Base-by-base conservation (phyloP, 371 early-diverging fungal species). In the Thermomucor indicae-seudaticae region DNA sequence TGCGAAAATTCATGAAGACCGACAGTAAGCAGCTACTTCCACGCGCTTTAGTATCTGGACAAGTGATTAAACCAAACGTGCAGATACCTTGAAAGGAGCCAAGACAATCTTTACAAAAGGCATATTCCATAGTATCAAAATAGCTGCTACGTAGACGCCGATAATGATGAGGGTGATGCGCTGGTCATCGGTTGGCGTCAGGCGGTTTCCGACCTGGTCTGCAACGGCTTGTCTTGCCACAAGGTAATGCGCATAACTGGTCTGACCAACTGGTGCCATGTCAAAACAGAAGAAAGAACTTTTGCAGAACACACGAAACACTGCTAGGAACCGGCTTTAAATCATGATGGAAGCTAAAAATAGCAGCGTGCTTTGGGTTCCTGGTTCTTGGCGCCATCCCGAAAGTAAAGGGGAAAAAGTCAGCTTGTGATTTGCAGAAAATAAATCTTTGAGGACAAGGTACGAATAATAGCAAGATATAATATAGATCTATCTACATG, bases 81-180 rank as follows among this genome's bases (percentile, higher is more conserved):
- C 20, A 8, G 40, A 28, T 78, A 81, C 84, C 65, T 93, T 94
- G 80, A 95, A 96, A 0, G 97, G 97, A 60, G 86, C 86, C n/a
- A 96, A 67, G 1, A 95, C 67, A 43, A 81, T 62, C 53, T 91
- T 92, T 4, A 91, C 62, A 47, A 81, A 66, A 8, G 95, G 95
- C 57, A 93, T 73, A 57, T 92, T 84, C 96, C 96, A 94, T 20
- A 93, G 73, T 16, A 90, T 60, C 10, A 89, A 64, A 43, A 91
- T 89, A 22, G 74, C 88, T 3, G 84, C 63, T 37, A 75, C 68
- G 53, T 89, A 90, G 17, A 65, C 87, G 45, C 81, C 87, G 53
- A 90, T 88, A 46, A 88, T 64, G 50, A 80, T 75, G 3, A 91
- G 76, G 14, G 78, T 83, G 12, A 68, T 81, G 24, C 72, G 66